Evolutionary conservation across 805 yeast genomes (phyloP).

Genomic region (Ogataea pini): DNA sequence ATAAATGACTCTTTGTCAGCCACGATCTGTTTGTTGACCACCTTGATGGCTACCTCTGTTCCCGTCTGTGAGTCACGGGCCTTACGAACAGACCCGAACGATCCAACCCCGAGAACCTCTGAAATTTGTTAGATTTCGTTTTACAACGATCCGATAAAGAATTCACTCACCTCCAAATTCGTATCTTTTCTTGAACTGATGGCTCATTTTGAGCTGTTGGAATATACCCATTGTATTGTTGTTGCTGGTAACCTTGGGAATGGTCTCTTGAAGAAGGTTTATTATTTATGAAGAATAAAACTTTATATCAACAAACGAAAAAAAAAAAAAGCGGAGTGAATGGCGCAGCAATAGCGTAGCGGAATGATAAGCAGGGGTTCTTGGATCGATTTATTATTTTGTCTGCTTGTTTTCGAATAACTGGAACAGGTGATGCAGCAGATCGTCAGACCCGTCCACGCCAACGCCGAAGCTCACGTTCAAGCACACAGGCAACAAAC

Average conservation of each 20-base stretch:
- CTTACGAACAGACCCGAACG: slow-evolving; percentile 83
- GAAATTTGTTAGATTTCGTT: slow-evolving; percentile 3
- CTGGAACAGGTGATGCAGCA: too few relatives aligned
- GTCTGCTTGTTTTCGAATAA: neutral
- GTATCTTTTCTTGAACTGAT: slow-evolving; percentile 51
- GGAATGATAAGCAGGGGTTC: neutral
- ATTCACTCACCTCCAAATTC: slow-evolving; percentile 57
- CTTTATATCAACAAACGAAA: too few relatives aligned
- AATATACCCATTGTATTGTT: slow-evolving; percentile 11
- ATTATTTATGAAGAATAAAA: neutral
- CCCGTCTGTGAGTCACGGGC: slow-evolving; percentile 48
- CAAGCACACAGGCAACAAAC: too few relatives aligned
- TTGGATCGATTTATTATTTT: too few relatives aligned
- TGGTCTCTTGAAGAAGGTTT: neutral
- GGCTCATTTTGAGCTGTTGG: slow-evolving; percentile 8
- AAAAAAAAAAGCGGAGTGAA: neutral
- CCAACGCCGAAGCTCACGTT: too few relatives aligned
- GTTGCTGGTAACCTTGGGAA: neutral
- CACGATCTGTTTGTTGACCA: slow-evolving; percentile 75
- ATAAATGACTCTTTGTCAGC: slow-evolving; percentile 64
- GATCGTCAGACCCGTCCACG: too few relatives aligned
- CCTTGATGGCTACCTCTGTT: slow-evolving; percentile 82
- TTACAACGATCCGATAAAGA: neutral
- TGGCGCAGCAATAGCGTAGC: neutral
- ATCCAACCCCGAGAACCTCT: slow-evolving; percentile 83